phyloP scores from a whole-genome alignment of 495 filamentous ascomycete genomes.

The Penicillium lagena region DNA sequence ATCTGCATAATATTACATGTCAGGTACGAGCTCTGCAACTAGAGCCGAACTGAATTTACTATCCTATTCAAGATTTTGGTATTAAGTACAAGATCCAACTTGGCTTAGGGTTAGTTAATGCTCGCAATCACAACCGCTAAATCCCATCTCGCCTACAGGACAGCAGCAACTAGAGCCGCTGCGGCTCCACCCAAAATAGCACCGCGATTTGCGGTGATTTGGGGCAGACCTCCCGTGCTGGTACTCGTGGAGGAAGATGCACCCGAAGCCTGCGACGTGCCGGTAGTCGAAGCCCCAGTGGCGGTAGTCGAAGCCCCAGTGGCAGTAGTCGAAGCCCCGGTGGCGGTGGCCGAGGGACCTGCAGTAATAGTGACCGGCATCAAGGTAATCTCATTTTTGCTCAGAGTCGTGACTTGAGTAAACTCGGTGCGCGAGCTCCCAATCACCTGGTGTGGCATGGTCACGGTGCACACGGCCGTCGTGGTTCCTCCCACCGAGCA shows the following conservation, averaged over 20 bases:
- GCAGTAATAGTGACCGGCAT: constrained; percentile 32
- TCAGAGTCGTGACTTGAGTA: constrained; percentile 10
- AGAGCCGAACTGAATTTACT: too few relatives aligned
- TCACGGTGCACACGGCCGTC: constrained; percentile 28
- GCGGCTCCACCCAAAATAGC: constrained; percentile 9
- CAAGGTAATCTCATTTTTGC: constrained; percentile 6
- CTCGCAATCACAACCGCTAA: too few relatives aligned
- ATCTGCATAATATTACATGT: too few relatives aligned
- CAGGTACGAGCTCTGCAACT: too few relatives aligned
- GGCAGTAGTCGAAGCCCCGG: constrained; percentile 4
- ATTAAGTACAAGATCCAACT: too few relatives aligned
- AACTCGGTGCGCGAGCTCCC: constrained; percentile 15
- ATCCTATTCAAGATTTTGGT: too few relatives aligned
- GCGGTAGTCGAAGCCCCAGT: neutral
- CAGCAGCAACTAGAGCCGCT: constrained; percentile 6
- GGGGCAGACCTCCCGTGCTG: constrained; percentile 11
- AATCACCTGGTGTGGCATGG: constrained; percentile 9
- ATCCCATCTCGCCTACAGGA: neutral
- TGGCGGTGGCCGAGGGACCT: constrained; percentile 3
- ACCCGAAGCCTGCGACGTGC: too few relatives aligned
- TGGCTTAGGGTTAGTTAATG: too few relatives aligned
- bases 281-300: too few relatives aligned
- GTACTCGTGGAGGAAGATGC: neutral
- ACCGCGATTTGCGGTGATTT: constrained; percentile 2
- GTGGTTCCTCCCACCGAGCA: constrained; percentile 31